Percentiles rank a stretch among this genome's conserved stretches.
Evolutionary conservation across 768 basidiomycete genomes (phyloP).

Genomic region (Gloeophyllum trabeum): DNA sequence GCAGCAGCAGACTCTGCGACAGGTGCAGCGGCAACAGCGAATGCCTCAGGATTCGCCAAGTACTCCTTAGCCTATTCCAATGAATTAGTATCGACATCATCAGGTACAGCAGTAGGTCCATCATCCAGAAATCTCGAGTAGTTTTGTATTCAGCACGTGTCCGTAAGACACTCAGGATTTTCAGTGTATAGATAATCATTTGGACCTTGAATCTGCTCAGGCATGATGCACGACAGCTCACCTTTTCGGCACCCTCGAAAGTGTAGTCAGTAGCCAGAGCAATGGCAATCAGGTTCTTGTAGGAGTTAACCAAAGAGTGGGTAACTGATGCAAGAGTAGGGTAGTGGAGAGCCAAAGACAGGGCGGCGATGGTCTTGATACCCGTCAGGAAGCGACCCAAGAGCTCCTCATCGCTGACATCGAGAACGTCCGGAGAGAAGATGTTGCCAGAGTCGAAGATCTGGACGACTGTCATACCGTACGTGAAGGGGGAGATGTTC

Average conservation of each 20-base stretch:
- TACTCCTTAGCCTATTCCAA: constrained; percentile 76
- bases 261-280: constrained; percentile 88
- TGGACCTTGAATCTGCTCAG: constrained; percentile 18
- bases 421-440: constrained; percentile 85
- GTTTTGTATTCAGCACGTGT: constrained; percentile 21
- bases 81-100: constrained; percentile 16
- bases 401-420: constrained; percentile 86
- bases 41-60: constrained; percentile 98
- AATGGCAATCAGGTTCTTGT: constrained; percentile 95
- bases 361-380: constrained; percentile 90
- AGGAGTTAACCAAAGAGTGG: constrained; percentile 96
- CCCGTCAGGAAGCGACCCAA: constrained; percentile 87
- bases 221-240: constrained; percentile 22
- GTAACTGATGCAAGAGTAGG: constrained; percentile 90
- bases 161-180: constrained; percentile 62
- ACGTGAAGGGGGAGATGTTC: constrained; percentile 99
- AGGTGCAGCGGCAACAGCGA: constrained; percentile 68
- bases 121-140: constrained; percentile 15
- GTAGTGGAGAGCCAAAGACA: constrained; percentile 93
- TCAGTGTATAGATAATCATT: constrained; percentile 51
- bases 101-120: constrained; percentile 6
- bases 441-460: constrained; percentile 92
- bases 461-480: constrained; percentile 97
- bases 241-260: constrained; percentile 91
- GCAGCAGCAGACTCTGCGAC: constrained; percentile 41